phyloP scores from a whole-genome alignment of 2,329 filamentous ascomycete genomes.

The Seiridium unicorne region DNA sequence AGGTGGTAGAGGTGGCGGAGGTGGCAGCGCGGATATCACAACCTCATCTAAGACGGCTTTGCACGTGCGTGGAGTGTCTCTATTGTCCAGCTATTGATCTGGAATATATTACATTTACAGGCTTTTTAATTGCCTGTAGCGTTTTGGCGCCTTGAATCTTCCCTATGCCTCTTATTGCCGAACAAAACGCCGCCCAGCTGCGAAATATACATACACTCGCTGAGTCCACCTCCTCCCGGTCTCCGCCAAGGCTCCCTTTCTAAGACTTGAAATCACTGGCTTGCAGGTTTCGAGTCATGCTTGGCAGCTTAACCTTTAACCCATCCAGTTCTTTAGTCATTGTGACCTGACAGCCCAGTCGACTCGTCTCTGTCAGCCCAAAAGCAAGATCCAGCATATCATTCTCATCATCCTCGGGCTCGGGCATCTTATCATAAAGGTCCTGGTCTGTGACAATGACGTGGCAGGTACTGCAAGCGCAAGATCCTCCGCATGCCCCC shows the following conservation, averaged over 20 bases:
- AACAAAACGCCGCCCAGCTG: neutral
- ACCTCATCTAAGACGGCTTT: no score
- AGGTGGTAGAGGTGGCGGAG: no score
- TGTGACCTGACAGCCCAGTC: constrained; percentile 84
- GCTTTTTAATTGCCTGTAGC: neutral
- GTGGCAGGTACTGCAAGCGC: constrained; percentile 91
- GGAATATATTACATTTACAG: neutral
- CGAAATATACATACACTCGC: neutral
- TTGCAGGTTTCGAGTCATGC: constrained; percentile 95
- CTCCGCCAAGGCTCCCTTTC: neutral
- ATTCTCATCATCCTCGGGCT: constrained; percentile 79
- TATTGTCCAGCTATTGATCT: neutral
- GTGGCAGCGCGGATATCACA: no score
- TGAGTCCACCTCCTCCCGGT: neutral
- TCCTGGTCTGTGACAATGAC: constrained; percentile 76
- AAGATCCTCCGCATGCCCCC: constrained; percentile 92
- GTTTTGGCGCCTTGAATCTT: neutral
- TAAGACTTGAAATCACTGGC: constrained; percentile 74
- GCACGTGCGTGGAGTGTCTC: neutral
- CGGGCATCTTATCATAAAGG: constrained; percentile 75
- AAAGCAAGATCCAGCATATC: constrained; percentile 92
- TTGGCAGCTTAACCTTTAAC: constrained; percentile 77
- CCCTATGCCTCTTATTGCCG: neutral
- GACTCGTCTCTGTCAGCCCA: constrained; percentile 79
- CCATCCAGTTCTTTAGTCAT: constrained; percentile 93